Conservation (phyloP, 129 eudicot species). For the Helianthus tuberosus region DNA sequence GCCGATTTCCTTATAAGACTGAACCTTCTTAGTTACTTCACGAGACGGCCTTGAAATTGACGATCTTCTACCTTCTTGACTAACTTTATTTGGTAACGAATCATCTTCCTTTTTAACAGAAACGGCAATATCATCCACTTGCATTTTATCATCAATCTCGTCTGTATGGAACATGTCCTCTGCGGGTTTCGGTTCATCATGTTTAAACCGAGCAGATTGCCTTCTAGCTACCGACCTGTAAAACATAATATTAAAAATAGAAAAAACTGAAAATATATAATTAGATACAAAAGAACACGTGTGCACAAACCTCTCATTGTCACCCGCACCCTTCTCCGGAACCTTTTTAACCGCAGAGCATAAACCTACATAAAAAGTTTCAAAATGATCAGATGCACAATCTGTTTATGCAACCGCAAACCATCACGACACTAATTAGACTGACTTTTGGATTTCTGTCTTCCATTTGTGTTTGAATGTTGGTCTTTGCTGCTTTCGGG, state of each 20-base stretch:
- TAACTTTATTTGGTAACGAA: conserved; percentile 1
- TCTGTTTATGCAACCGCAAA: not conserved
- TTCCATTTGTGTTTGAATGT: conserved; percentile 26
- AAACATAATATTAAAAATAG: not conserved
- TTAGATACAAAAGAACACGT: not conserved
- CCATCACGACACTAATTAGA: conserved; percentile 13
- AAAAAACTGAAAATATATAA: not conserved
- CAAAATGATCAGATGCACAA: not conserved
- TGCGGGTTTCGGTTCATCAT: conserved; percentile 29
- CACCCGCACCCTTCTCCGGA: conserved; percentile 41
- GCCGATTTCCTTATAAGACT: conserved; percentile 65
- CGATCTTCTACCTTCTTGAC: conserved; percentile 41
- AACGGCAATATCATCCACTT: conserved; percentile 25
- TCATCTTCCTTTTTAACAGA: conserved; percentile 29
- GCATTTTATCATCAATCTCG: conserved; percentile 29
- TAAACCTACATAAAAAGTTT: conserved; percentile 33
- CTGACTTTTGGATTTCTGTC: conserved; percentile 53
- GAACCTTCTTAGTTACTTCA: conserved; percentile 59
- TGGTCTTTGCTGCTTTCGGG: conserved; percentile 29
- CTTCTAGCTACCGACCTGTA: conserved; percentile 42
- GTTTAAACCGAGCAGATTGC: conserved; percentile 49
- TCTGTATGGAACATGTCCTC: conserved; percentile 26
- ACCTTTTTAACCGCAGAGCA: conserved; percentile 39
- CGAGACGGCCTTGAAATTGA: conserved; percentile 74
- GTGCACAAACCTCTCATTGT: conserved; percentile 50